phyloP scores from a whole-genome alignment of 257 asterid genomes.

The Misopates orontium region DNA sequence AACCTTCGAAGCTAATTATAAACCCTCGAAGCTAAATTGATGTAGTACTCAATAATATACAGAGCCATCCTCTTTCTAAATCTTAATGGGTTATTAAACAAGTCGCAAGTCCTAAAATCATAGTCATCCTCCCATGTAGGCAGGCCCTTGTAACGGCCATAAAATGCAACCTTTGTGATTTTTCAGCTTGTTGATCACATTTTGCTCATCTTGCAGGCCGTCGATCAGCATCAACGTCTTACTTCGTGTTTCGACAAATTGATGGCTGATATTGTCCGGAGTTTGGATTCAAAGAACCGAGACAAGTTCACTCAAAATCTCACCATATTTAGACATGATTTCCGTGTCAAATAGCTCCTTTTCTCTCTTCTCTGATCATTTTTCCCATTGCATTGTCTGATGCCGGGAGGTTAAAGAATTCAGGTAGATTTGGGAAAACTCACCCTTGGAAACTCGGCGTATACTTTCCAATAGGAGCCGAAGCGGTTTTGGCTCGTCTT shows the following conservation, averaged over 20 bases:
- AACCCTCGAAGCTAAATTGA: too few relatives aligned
- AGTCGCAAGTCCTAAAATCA: too few relatives aligned
- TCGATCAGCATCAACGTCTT: constrained; percentile 84
- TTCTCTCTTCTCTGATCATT: not conserved
- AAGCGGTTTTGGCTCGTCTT: constrained; percentile 16
- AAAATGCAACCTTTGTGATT: too few relatives aligned
- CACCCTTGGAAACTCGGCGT: not conserved
- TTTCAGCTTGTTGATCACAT: constrained; percentile 20
- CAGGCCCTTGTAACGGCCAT: too few relatives aligned
- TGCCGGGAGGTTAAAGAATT: not conserved
- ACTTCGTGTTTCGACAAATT: constrained; percentile 78
- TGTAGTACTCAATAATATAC: too few relatives aligned
- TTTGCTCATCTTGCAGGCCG: constrained; percentile 56
- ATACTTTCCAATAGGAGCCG: constrained; percentile 14
- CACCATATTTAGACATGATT: constrained; percentile 73
- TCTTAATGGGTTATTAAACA: too few relatives aligned
- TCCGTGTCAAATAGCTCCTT: constrained; percentile 65
- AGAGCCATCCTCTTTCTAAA: too few relatives aligned
- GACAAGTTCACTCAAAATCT: constrained; percentile 95
- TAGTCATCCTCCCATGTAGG: not conserved
- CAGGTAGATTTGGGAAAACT: constrained; percentile 3
- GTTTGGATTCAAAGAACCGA: constrained; percentile 92
- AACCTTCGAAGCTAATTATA: too few relatives aligned
- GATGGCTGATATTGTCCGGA: constrained; percentile 74
- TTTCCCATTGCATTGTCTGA: not conserved